Base-by-base conservation (phyloP, 805 yeast genomes). In the Saturnispora mendoncae region DNA sequence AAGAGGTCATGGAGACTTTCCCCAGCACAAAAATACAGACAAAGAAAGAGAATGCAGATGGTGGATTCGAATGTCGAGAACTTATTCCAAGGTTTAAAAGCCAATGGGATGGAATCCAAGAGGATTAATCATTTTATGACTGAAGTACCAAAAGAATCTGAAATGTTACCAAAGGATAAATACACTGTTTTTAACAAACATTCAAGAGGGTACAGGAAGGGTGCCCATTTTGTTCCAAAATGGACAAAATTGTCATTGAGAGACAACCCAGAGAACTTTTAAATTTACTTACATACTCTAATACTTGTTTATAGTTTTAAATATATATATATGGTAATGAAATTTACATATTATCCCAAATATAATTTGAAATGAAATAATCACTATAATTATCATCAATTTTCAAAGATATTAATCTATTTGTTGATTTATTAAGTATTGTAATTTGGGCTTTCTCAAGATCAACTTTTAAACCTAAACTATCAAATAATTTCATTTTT, bases 171-270 rank as follows among this genome's bases (percentile, higher is more conserved):
- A 6, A 68, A 63, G 48, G 94, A 92, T 64, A 90, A 90, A 62
- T 92, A 92, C 64, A 79, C 94, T 35, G 80, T 86, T 2, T 90
- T 84, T 65, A 78, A 76, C 63, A 81, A 74, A 61, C 77, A 77
- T 53, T 72, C 79, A 12, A 76, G 71, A 54, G 80, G 79, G 17
- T 92, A 90, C 64, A 77, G 97, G 67, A 90, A 87, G 65, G 79
- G 88, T 49, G 77, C 84, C 20, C 97, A 90, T 56, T 67, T 78
- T 60, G 83, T 81, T 33, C 95, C 96, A 17, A 84, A 87, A 58
- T 87, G 95, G 94, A 87, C 97, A 41, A 86, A 80, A 66, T 59
- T 76, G 47, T 76, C 94, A 7, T 72, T 80, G 61, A 78, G 96
- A 67, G 77, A 73, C 44, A 82, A 84, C 55, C 96, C 96, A 34